Evolutionary conservation across 371 early-diverging fungal genomes (phyloP).

Genomic region (Mucor saturninus): DNA sequence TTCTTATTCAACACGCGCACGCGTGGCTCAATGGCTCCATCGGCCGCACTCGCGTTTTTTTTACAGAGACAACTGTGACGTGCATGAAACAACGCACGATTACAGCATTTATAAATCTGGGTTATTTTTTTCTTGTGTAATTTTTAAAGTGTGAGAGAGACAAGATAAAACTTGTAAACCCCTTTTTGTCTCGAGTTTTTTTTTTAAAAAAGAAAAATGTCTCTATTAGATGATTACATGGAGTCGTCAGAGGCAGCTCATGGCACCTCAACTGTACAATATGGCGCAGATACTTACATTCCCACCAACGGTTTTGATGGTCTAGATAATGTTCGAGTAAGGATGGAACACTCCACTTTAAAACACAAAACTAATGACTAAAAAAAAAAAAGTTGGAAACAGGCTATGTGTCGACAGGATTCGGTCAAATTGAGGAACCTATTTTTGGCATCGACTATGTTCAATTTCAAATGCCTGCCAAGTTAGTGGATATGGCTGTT

Average conservation of each 20-base stretch:
- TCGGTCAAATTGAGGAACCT: slow-evolving; percentile 49
- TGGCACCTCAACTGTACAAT: slow-evolving; percentile 22
- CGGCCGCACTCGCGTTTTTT: too few species aligned
- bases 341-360: neutral
- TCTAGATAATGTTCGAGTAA: slow-evolving; percentile 34
- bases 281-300: slow-evolving; percentile 19
- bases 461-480: slow-evolving; percentile 78
- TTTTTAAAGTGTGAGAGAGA: neutral
- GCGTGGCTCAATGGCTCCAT: neutral
- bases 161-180: neutral
- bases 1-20: neutral
- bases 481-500: slow-evolving; percentile 72
- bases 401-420: slow-evolving; percentile 57
- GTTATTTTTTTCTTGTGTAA: neutral
- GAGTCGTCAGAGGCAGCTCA: slow-evolving; percentile 39
- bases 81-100: slow-evolving; percentile 1
- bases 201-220: slow-evolving; percentile 20
- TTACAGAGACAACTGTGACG: neutral
- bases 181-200: slow-evolving; percentile 3
- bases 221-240: slow-evolving; percentile 44
- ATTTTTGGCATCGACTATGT: slow-evolving; percentile 83
- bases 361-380: neutral
- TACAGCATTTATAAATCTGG: neutral
- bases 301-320: slow-evolving; percentile 25
- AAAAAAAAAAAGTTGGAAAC: slow-evolving; percentile 48